These are phyloP conservation scores for Boletus sp. DNA, from an alignment of 768 basidiomycete species.

Conservation along the genomic window DNA sequence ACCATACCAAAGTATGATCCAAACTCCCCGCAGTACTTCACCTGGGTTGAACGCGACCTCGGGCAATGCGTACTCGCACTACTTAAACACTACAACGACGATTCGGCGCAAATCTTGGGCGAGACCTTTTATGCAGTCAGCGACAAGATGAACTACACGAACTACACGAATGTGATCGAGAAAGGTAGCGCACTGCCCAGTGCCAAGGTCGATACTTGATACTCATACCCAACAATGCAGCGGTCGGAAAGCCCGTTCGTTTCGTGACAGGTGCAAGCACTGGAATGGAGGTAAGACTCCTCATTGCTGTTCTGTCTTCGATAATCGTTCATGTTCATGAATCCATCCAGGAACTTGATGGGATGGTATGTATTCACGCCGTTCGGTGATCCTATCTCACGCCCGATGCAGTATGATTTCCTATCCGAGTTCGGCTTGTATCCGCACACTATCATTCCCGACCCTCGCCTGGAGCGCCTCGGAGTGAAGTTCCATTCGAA, in stretches of 20 bases:
- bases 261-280: constrained; percentile 14
- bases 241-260: constrained; percentile 25
- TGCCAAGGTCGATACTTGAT: background rate
- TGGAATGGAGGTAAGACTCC: constrained; percentile 20
- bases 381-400: background rate
- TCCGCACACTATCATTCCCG: constrained; percentile 17
- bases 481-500: constrained; percentile 27
- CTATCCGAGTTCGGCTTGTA: constrained; percentile 28
- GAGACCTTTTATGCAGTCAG: constrained; percentile 25
- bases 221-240: constrained; percentile 5
- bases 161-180: constrained; percentile 13
- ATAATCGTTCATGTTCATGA: background rate
- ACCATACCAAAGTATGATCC: constrained; percentile 19
- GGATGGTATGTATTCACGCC: constrained; percentile 19
- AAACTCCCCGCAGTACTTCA: constrained; percentile 17
- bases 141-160: constrained; percentile 18
- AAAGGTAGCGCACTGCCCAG: constrained; percentile 7
- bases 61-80: constrained; percentile 23
- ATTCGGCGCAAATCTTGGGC: constrained; percentile 17
- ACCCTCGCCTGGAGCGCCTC: constrained; percentile 24
- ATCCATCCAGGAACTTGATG: constrained; percentile 18
- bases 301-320: background rate
- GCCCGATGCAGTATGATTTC: constrained; percentile 15
- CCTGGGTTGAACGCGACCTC: constrained; percentile 24
- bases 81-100: constrained; percentile 23